Percentiles rank a stretch among this genome's conserved stretches.
Conservation (phyloP, 495 filamentous ascomycete genomes). For the Penicillium arizonense region DNA sequence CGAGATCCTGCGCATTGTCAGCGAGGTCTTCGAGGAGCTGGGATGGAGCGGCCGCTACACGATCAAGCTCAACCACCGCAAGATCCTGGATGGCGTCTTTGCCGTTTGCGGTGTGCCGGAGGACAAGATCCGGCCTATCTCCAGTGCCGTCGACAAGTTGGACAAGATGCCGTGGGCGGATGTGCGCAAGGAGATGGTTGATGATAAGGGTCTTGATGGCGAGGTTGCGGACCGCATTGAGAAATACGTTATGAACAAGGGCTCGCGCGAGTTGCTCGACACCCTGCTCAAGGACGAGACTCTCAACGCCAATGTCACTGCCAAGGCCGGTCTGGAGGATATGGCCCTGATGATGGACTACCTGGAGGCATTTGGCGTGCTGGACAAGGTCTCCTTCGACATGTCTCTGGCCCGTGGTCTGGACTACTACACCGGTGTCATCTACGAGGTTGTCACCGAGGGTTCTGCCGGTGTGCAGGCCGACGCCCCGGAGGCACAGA, state of each 20-base stretch:
- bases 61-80: constrained; percentile 94
- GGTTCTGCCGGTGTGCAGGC: constrained; percentile 60
- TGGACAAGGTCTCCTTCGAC: constrained; percentile 75
- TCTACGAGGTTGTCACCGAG: constrained; percentile 89
- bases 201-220: constrained; percentile 78
- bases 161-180: constrained; percentile 92
- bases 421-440: constrained; percentile 93
- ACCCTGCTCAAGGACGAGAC: constrained; percentile 60
- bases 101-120: constrained; percentile 83
- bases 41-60: constrained; percentile 70
- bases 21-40: constrained; percentile 80
- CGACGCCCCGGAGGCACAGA: constrained; percentile 44
- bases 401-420: constrained; percentile 80
- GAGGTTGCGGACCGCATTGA: constrained; percentile 83
- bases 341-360: constrained; percentile 82
- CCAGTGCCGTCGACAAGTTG: constrained; percentile 90
- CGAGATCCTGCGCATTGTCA: constrained; percentile 82
- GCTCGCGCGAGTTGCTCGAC: constrained; percentile 65
- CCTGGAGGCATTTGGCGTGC: constrained; percentile 69
- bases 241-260: constrained; percentile 70
- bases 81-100: constrained; percentile 92
- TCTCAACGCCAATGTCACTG: constrained; percentile 64
- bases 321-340: constrained; percentile 76
- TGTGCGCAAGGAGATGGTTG: constrained; percentile 87
- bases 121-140: constrained; percentile 83